Base-by-base conservation (phyloP, 352 stramenopile genomes). In the Pythium myriotylum region DNA sequence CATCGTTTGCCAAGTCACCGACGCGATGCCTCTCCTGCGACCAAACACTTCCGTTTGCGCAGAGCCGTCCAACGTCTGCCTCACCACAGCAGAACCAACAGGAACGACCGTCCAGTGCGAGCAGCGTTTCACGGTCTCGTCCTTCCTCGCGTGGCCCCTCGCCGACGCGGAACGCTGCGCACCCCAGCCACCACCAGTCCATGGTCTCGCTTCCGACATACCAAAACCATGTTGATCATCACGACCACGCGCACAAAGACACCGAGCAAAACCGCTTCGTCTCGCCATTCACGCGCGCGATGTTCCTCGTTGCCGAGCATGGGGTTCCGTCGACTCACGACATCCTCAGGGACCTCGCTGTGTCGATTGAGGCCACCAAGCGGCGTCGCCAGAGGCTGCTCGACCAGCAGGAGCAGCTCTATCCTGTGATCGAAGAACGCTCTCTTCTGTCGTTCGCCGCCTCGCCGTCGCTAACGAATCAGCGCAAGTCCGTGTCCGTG, bases 21-120 rank as follows among this genome's bases (percentile, higher is more conserved):
- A 73, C 83, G 55, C 73, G 75, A 13, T 90, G 81, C 49, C 52
- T 90, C 27, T 86, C 78, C 9, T 88, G 81, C 32, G 78, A 90
- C 46, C 78, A 88, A 49, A 68, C 67, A 22, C 64, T 88, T 14
- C 77, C 68, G 14, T 66, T 68, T 17, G 27, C 63, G 20, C 54
- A 65, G 20, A 59, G 19, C 23, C 54, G 54, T 16, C 54, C 48
- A 1, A 29, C 22, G 0, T 65, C 24, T 8, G 22, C 43, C 10
- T 51, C 43, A 4, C 43, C 42, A 5, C 49, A 56, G 4, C 13
- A 13, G 9, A 24, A 39, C 27, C 42, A 43, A 47, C 54, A 22
- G 14, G 35, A 48, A 32, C 42, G 42, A 24, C 54, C 54, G 6
- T 43, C 42, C 2, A 61, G 54, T 24, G 41, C 54, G 3, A 48